phyloP scores from a whole-genome alignment of 768 basidiomycete genomes.

The Psilocybe cyanescens region DNA sequence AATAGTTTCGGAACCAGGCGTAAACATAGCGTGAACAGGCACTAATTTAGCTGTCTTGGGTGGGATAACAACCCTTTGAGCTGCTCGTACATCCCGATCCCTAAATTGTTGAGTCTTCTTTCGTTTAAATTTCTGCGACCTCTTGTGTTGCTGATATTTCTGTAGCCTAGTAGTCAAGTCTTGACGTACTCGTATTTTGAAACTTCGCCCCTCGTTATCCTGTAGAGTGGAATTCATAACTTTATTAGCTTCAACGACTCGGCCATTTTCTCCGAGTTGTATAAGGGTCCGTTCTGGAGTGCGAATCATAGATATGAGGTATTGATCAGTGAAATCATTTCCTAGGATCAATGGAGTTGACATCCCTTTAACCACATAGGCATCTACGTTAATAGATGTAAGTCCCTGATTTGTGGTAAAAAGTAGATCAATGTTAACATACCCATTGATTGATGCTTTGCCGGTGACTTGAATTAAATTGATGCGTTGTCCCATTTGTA shows the following conservation, averaged over 20 bases:
- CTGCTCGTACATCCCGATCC: background rate
- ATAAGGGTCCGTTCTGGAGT: constrained; percentile 1
- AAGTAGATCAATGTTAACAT: constrained; percentile 26
- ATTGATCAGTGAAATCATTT: constrained; percentile 35
- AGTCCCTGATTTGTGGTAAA: constrained; percentile 23
- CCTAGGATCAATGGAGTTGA: constrained; percentile 31
- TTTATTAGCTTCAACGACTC: background rate
- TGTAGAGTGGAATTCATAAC: background rate
- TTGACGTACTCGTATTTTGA: constrained; percentile 1
- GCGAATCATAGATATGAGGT: constrained; percentile 28
- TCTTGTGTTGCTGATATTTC: background rate
- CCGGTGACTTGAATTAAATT: constrained; percentile 36
- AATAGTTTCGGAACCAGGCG: too few species aligned
- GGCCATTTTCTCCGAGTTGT: constrained; percentile 8
- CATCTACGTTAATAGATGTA: constrained; percentile 28
- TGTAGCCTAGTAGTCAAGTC: background rate
- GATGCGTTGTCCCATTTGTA: constrained; percentile 28
- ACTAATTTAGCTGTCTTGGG: background rate
- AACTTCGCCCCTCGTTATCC: constrained; percentile 2
- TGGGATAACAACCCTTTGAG: background rate
- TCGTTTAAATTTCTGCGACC: background rate
- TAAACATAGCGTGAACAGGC: background rate
- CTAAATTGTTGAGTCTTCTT: background rate
- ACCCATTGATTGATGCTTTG: constrained; percentile 27
- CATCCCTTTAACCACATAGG: constrained; percentile 33